Percentiles rank a stretch among this genome's conserved stretches.
Evolutionary conservation across 2,329 filamentous ascomycete species (phyloP).

Genomic region (Aureobasidium subglaciale): DNA sequence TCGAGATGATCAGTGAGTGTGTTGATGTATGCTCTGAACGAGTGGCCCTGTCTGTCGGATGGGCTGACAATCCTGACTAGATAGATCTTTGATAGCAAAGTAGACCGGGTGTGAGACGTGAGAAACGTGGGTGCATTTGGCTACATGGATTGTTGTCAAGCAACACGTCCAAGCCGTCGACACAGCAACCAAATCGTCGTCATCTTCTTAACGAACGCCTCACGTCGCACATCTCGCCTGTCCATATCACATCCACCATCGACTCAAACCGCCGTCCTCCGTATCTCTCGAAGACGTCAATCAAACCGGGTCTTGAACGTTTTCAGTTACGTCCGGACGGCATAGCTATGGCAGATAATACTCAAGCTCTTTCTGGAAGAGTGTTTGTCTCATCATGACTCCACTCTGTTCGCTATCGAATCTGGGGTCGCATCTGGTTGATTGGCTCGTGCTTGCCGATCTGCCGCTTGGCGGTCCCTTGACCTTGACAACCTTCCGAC

Average conservation of each 20-base stretch:
- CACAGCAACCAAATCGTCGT: constrained; percentile 12
- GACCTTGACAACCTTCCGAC: neutral
- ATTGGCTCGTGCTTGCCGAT: constrained; percentile 2
- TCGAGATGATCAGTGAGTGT: neutral
- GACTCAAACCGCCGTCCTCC: neutral
- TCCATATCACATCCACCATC: neutral
- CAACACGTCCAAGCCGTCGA: neutral
- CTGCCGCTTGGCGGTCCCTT: neutral
- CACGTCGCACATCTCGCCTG: neutral
- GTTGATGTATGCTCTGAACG: neutral
- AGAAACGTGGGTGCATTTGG: constrained; percentile 13
- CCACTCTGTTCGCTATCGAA: neutral
- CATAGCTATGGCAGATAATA: neutral
- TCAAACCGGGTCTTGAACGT: neutral
- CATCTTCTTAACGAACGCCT: neutral
- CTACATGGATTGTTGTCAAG: constrained; percentile 10
- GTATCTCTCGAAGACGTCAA: neutral
- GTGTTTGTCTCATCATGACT: neutral
- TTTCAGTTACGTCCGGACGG: neutral
- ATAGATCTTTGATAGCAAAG: neutral
- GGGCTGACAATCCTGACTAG: neutral
- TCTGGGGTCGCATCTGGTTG: neutral
- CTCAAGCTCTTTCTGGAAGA: neutral
- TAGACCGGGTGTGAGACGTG: neutral
- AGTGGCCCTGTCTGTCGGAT: neutral